Evolutionary conservation across 2,329 filamentous ascomycete genomes (phyloP), one percentile per base, ranked within the genome.

Genomic region (Acrocalymma vagum): DNA sequence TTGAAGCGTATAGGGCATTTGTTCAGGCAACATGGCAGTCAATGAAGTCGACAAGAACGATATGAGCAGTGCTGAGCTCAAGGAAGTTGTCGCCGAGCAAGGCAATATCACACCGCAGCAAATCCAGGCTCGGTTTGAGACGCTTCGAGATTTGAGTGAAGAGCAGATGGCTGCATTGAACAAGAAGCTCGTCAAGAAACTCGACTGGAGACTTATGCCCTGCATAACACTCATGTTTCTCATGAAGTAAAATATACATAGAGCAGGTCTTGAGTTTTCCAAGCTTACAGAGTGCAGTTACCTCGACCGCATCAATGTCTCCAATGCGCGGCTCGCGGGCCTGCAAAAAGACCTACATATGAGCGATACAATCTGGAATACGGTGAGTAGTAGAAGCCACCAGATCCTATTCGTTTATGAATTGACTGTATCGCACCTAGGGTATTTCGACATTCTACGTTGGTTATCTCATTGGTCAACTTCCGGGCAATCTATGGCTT

Each of bases 401-500:
- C n/a, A n/a, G n/a, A n/a, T n/a, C n/a, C n/a, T n/a, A n/a, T n/a
- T n/a, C n/a, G n/a, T n/a, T n/a, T n/a, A n/a, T n/a, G n/a, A n/a
- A n/a, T n/a, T n/a, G n/a, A n/a, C n/a, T n/a, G n/a, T n/a, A n/a
- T n/a, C n/a, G n/a, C n/a, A n/a, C n/a, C n/a, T n/a, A n/a, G n/a
- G 74, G 59, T 15, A 76, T 72, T 22, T 76, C 63, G 35, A 61
- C 68, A 39, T 77, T 70, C 47, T 76, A 76, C 29, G 71, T 77
- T 4, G 73, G 73, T 3, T 77, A 75, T 45, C 70, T 77, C 20
- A 55, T 76, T 35, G 67, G 72, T 6, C 74, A 78, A 40, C 63
- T 78, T 1, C 75, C 75, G 0, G 75, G 72, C 14, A 78, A 77
- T 47, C 57, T 78, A 18, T 68, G 74, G 37, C 65, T 78, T 36